Evolutionary conservation across 495 filamentous ascomycete species (phyloP), one percentile per base, ranked within the genome.

Genomic region (Stereocaulon alpinum): DNA sequence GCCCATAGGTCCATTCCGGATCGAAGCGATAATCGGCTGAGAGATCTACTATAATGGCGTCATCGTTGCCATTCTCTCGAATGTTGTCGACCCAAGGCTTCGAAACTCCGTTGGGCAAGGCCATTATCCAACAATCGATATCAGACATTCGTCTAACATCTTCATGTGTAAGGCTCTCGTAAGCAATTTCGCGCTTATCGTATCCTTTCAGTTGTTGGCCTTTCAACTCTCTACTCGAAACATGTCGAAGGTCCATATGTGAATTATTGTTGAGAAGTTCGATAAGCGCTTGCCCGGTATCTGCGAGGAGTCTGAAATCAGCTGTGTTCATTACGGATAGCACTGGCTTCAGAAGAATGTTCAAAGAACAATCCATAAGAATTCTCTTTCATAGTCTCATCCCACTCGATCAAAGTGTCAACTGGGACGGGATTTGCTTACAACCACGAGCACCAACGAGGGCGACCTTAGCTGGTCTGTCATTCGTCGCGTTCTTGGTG

Each of bases 121-220:
- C 93, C 90, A 97, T 95, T 40, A 98, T 89, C 90, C 91, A 97
- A 75, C 90, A 94, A 76, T 98, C 93, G 56, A 98, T 88, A 55
- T 93, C 86, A 63, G 91, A 89, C 89, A 96, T 94, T 56, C 85
- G 82, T 55, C 87, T 83, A 24, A 96, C 87, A 68, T 96, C 92
- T 55, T 98, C 93, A 43, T 89, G 80, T 63, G 82, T 84, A 40
- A 97, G 78, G 71, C 92, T 95, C 75, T 95, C 89, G 70, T 97
- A 98, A 64, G 81, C 88, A 55, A 97, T 90, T 41, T 95, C 85
- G n/a, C 86, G 82, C 80, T 96, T 96, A 63, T 82, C 82, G 72
- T 96, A 98, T 44, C 90, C 91, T 72, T 93, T 82, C 29, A 98
- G 77, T 74, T 88, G 87, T 76, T 94, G 84, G 60, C 93, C 93